Percentiles rank a stretch among this genome's conserved stretches.
Evolutionary conservation across 306 rosid species (phyloP).

Genomic region (Quercus wislizeni): DNA sequence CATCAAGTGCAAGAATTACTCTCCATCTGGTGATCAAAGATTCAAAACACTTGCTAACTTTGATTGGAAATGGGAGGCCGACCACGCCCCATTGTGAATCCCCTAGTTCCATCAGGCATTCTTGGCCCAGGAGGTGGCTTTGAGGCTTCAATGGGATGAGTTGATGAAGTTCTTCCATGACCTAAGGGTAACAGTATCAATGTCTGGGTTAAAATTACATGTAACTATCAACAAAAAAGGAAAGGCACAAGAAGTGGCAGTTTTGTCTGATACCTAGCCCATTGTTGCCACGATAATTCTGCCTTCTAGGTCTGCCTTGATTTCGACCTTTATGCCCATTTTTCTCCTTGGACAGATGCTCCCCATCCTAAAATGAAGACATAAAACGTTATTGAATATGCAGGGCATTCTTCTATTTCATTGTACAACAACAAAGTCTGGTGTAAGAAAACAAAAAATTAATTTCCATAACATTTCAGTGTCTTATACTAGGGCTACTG

Average conservation of each 20-base stretch:
- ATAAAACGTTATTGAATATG: not conserved
- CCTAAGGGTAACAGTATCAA: constrained; percentile 38
- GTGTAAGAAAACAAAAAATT: not conserved
- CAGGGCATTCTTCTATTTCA: not conserved
- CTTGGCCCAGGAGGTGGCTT: constrained; percentile 97
- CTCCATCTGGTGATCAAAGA: not conserved
- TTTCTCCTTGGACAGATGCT: constrained; percentile 56
- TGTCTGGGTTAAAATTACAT: not conserved
- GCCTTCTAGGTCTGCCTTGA: constrained; percentile 61
- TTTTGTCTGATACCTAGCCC: constrained; percentile 63
- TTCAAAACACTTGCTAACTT: constrained; percentile 29
- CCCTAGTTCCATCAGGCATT: constrained; percentile 98
- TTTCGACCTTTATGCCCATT: constrained; percentile 63
- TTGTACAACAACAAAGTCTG: no score
- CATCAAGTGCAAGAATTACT: constrained; percentile 16
- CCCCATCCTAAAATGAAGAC: constrained; percentile 54
- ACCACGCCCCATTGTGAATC: constrained; percentile 95
- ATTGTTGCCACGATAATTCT: constrained; percentile 59
- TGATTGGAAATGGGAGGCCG: constrained; percentile 51
- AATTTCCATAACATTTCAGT: not conserved
- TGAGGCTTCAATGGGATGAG: constrained; percentile 54
- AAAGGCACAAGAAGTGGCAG: not conserved
- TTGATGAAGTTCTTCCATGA: constrained; percentile 61
- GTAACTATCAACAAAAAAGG: not conserved
- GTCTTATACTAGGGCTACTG: not conserved